phyloP scores from a whole-genome alignment of 495 filamentous ascomycete species.

The Penicillium soppii region DNA sequence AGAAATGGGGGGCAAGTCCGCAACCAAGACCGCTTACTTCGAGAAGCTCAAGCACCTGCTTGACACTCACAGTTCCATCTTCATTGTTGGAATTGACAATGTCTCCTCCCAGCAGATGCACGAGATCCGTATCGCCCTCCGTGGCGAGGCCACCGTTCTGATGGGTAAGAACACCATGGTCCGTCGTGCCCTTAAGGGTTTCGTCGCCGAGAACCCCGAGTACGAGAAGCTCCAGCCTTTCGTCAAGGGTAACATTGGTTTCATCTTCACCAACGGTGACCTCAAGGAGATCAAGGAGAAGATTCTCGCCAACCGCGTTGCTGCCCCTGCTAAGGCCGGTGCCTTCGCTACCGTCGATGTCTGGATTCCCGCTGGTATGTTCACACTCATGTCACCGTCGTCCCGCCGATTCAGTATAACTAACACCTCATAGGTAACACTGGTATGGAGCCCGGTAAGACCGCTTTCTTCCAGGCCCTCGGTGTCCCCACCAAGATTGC shows the following conservation, averaged over 20 bases:
- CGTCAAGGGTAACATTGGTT: conserved; percentile 97
- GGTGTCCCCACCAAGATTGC: conserved; percentile 99
- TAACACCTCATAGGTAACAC: too few relatives aligned
- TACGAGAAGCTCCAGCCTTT: conserved; percentile 95
- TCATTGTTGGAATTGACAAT: conserved; percentile 97
- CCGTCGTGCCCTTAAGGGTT: conserved; percentile 95
- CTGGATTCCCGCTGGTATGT: conserved; percentile 90
- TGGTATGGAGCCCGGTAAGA: conserved; percentile 99
- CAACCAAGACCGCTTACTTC: conserved; percentile 96
- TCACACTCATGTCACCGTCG: too few relatives aligned
- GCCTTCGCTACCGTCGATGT: conserved; percentile 88
- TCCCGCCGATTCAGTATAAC: too few relatives aligned
- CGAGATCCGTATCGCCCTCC: conserved; percentile 91
- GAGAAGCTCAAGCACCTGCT: conserved; percentile 90
- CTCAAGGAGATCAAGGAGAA: conserved; percentile 89
- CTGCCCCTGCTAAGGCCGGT: conserved; percentile 95
- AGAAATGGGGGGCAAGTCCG: conserved; percentile 99
- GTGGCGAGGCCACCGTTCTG: conserved; percentile 86
- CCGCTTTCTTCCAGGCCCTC: conserved; percentile 99
- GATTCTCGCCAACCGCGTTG: conserved; percentile 95
- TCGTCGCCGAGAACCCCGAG: conserved; percentile 86
- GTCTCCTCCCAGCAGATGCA: conserved; percentile 99
- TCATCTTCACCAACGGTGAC: conserved; percentile 98
- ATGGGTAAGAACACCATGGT: conserved; percentile 99
- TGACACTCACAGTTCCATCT: conserved; percentile 89